Percentiles rank a stretch among this genome's conserved stretches.
Conservation (phyloP, 495 filamentous ascomycete species). For the Elasticomyces elasticus region DNA sequence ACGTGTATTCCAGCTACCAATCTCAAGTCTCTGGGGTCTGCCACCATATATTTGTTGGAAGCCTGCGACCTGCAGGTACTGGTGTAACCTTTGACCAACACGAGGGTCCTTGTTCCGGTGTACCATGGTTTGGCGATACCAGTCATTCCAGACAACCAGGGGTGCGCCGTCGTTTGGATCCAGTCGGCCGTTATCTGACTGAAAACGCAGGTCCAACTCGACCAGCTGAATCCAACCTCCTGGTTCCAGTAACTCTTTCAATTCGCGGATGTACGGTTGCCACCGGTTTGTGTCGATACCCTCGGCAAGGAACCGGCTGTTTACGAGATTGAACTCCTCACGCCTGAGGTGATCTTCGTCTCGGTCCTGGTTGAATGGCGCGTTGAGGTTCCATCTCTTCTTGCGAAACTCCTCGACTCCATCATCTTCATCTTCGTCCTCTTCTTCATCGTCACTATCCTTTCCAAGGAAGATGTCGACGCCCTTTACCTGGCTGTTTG, state of each 20-base stretch:
- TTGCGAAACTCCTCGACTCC: constrained; percentile 12
- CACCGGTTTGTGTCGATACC: constrained; percentile 72
- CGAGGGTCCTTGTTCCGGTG: constrained; percentile 25
- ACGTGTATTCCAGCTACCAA: constrained; percentile 24
- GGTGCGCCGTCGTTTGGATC: constrained; percentile 35
- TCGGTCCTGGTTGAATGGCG: constrained; percentile 17
- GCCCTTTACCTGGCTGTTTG: constrained; percentile 11
- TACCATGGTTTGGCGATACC: constrained; percentile 24
- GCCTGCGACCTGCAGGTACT: constrained; percentile 9
- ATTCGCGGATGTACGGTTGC: constrained; percentile 69
- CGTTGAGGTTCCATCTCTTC: constrained; percentile 25
- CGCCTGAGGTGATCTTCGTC: constrained; percentile 21
- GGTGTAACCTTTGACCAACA: constrained; percentile 21
- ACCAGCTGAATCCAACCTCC: constrained; percentile 88
- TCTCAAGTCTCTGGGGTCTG: constrained; percentile 8
- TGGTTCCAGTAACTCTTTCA: constrained; percentile 54
- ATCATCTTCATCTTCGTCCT: constrained; percentile 9
- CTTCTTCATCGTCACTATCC: constrained; percentile 2
- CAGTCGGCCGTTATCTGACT: constrained; percentile 82
- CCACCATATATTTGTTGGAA: constrained; percentile 8
- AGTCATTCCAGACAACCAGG: constrained; percentile 25
- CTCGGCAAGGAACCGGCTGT: constrained; percentile 68
- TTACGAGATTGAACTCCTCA: constrained; percentile 79
- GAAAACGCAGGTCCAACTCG: constrained; percentile 78
- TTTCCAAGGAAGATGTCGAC: constrained; percentile 18